phyloP scores from a whole-genome alignment of 1,284 basidiomycete species.

The Agaricales sp. region DNA sequence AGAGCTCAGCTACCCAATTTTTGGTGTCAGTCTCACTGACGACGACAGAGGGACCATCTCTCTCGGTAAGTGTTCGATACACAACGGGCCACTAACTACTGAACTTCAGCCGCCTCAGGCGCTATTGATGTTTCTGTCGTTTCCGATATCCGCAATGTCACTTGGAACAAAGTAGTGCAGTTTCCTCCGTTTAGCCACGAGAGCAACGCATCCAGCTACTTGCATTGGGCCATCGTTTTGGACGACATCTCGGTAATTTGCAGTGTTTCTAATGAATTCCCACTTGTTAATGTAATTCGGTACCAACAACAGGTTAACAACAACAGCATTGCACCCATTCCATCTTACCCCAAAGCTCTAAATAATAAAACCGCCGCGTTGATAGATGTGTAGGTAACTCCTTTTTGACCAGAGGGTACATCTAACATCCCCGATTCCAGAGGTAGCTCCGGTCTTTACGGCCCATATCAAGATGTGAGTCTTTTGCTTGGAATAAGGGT shows the following conservation, averaged over 20 bases:
- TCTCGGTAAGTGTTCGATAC: slow-evolving; percentile 34
- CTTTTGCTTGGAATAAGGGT: not conserved
- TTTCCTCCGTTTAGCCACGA: slow-evolving; percentile 53
- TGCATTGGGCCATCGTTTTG: slow-evolving; percentile 74
- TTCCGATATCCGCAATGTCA: slow-evolving; percentile 42
- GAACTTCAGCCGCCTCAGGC: slow-evolving; percentile 27
- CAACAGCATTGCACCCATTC: slow-evolving; percentile 41
- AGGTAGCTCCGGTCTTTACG: slow-evolving; percentile 71
- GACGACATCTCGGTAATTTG: slow-evolving; percentile 40
- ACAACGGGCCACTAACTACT: no score
- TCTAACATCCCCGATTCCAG: no score
- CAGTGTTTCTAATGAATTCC: not conserved
- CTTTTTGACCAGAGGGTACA: no score
- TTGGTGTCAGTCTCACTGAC: slow-evolving; percentile 53
- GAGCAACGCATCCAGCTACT: slow-evolving; percentile 51
- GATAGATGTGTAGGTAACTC: slow-evolving; percentile 68
- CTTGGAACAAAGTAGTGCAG: slow-evolving; percentile 65
- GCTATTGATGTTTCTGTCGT: slow-evolving; percentile 65
- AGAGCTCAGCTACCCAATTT: slow-evolving; percentile 59
- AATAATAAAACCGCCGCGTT: slow-evolving; percentile 58
- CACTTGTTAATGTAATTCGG: slow-evolving; percentile 1
- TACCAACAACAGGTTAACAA: slow-evolving; percentile 45
- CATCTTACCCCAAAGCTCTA: slow-evolving; percentile 56
- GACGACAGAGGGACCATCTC: slow-evolving; percentile 44
- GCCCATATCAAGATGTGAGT: slow-evolving; percentile 70